Evolutionary conservation across 768 basidiomycete genomes (phyloP), one percentile per base, ranked within the genome.

Genomic region (Rubroboletus satanas): DNA sequence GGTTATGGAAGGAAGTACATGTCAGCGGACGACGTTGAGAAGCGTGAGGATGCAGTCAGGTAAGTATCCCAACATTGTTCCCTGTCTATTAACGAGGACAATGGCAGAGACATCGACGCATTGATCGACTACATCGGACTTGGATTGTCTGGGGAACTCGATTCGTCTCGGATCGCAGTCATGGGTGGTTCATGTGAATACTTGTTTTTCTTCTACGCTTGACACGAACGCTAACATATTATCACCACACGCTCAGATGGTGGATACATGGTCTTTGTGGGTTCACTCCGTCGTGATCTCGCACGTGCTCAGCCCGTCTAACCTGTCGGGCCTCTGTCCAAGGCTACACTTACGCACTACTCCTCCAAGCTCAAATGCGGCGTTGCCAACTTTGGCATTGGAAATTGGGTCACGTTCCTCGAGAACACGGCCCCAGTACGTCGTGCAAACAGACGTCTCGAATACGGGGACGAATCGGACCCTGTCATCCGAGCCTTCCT

Each of bases 11-110:
- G 63, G 53, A 69, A 56, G 47, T 77, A 74, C 60, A 64, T 74
- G 67, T 63, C 72, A 15, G 58, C 64, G 29, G 76, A 77, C 56
- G 74, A 75, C 31, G 71, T 77, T 6, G 66, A 71, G 56, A 77
- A 77, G 51, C 69, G 75, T 35, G 76, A 77, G 55, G 72, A 76
- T 61, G 65, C 76, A 0, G 74, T 77, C 59, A 77, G 71, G 76
- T 77, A 45, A 45, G 62, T 31, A 4, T 18, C 11, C 10, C 44
- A n/a, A 18, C 10, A 43, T 12, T 1, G 31, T 51, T 42, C n/a
- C 9, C 23, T 29, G 28, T 50, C 44, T 41, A 12, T 36, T 50
- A 21, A 52, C 18, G 9, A 46, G 43, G 31, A 29, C 3, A 31
- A 43, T 48, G 43, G 7, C 49, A 74, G 75, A 52, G 76, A 77